Evolutionary conservation across 345 rosid genomes (phyloP), one percentile per base, ranked within the genome.

Genomic region (Angophora floribunda): DNA sequence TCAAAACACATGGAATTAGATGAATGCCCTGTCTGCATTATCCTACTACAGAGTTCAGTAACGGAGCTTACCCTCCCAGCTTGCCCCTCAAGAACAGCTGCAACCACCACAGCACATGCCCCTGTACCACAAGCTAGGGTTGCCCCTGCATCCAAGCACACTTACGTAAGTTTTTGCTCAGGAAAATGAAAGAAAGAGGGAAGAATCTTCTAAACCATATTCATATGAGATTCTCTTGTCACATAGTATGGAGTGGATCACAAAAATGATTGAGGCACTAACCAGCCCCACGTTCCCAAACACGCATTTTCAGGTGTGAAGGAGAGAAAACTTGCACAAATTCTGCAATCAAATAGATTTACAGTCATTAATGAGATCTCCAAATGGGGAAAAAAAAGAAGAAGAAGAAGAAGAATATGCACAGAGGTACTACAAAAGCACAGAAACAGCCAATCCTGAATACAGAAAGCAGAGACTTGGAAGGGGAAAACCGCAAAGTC

Each of bases 211-310:
- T 47, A 6, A 49, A 26, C 52, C n/a, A 19, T 47, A 41, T 65
- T 65, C 12, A 87, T 15, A 32, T 59, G 17, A 26, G 55, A 85
- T 85, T 32, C 63, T 51, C 24, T 51, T 15, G 47, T n/a, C n/a
- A 85, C 63, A 52, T 5, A 32, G 26, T 19, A 52, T 51, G 47
- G 28, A 32, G 4, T 59, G 21, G 85, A 70, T 53, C 24, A 17
- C 63, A 26, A 13, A 17, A 61, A 50, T 30, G 75, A 50, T 75
- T 75, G 49, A 87, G 85, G 12, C 87, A 87, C 93, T 90, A 86
- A 96, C 99, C 99, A 90, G 99, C 99, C 44, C 99, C 99, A 10
- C 99, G 99, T 93, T 98, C 99, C 99, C 99, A 97, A 32, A 97
- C 99, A 75, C 96, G 96, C 99, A 98, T 97, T 93, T 97, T 98